Conservation (phyloP, 2,329 filamentous ascomycete genomes). For the Amesomyces nigricolor region DNA sequence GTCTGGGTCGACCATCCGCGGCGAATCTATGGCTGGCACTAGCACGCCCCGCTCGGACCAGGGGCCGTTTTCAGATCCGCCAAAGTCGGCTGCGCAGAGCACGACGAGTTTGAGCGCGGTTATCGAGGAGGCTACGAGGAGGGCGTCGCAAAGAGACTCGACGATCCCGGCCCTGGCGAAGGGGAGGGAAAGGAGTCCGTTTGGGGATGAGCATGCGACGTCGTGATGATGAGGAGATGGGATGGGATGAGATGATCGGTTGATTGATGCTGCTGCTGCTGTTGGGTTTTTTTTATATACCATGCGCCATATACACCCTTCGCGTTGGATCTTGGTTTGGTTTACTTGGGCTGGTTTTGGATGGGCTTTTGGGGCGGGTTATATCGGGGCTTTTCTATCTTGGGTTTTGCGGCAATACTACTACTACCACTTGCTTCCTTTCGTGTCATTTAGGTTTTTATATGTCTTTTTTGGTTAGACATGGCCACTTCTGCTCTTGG, state of each 20-base stretch:
- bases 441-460: no score
- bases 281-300: not conserved
- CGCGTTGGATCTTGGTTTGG: no score
- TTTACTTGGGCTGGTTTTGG: no score
- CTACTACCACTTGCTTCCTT: no score
- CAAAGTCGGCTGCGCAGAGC: slow-evolving; percentile 33
- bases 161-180: slow-evolving; percentile 28
- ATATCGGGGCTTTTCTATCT: no score
- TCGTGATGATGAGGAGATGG: slow-evolving; percentile 4
- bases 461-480: no score
- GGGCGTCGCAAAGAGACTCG: slow-evolving; percentile 35
- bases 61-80: slow-evolving; percentile 56
- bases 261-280: not conserved
- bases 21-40: slow-evolving; percentile 43
- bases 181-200: slow-evolving; percentile 42
- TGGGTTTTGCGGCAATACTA: no score
- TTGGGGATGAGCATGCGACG: slow-evolving; percentile 54
- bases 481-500: no score
- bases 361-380: no score
- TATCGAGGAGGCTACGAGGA: slow-evolving; percentile 47
- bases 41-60: slow-evolving; percentile 46
- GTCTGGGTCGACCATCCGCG: slow-evolving; percentile 28
- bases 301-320: not conserved
- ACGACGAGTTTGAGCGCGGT: slow-evolving; percentile 49
- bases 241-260: not conserved